Evolutionary conservation across 345 rosid species (phyloP).

Genomic region (Hibiscus mutabilis): DNA sequence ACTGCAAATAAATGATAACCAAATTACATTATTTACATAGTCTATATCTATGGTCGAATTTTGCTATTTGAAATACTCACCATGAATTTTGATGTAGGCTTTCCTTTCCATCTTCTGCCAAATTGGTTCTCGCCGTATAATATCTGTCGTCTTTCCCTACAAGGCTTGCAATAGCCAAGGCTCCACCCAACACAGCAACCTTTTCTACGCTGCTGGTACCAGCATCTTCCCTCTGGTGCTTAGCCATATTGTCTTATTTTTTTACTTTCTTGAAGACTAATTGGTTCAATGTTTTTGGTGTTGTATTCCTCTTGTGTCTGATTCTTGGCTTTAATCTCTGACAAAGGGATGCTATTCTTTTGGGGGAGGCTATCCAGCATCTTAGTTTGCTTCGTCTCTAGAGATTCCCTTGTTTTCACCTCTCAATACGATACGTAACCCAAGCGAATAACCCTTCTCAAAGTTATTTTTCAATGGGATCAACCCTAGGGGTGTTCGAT

Average conservation of each 20-base stretch:
- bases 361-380: background rate
- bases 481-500: no score
- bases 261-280: background rate
- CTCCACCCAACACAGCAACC: slow-evolving; percentile 36
- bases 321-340: background rate
- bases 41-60: background rate
- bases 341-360: slow-evolving; percentile 13
- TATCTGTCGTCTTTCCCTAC: slow-evolving; percentile 1
- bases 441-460: no score
- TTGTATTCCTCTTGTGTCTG: background rate
- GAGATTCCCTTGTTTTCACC: background rate
- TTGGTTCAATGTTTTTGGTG: background rate
- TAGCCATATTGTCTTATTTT: slow-evolving; percentile 9
- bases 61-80: slow-evolving; percentile 10
- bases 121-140: background rate
- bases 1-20: slow-evolving; percentile 21
- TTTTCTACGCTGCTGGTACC: slow-evolving; percentile 25
- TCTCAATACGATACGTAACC: background rate
- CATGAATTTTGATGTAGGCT: slow-evolving; percentile 19
- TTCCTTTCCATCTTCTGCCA: background rate
- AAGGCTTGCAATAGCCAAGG: slow-evolving; percentile 36
- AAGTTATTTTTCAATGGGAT: background rate
- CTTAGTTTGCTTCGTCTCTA: slow-evolving; percentile 7
- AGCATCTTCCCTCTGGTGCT: background rate
- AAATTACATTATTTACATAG: background rate